A percentile compares a stretch with the other conserved stretches of the same genome.
Evolutionary conservation across 2,329 filamentous ascomycete species (phyloP).

Genomic region (Claviceps sp.): DNA sequence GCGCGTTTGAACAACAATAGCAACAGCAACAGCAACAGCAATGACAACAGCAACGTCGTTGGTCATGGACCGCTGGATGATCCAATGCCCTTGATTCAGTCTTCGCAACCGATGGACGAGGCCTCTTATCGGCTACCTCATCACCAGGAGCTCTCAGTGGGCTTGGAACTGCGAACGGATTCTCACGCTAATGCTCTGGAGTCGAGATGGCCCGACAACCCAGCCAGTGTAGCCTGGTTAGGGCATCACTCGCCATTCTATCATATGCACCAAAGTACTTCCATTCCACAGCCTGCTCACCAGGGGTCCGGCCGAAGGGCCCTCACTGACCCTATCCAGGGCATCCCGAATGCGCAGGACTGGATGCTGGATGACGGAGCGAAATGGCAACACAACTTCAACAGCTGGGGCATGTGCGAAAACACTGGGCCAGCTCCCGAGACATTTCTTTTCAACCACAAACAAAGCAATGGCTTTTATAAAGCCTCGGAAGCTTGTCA

Average conservation of each 20-base stretch:
- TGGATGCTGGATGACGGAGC: conserved; percentile 46
- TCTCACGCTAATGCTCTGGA: conserved; percentile 11
- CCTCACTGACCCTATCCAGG: conserved; percentile 7
- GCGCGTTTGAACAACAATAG: conserved; percentile 9
- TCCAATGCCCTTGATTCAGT: conserved; percentile 6
- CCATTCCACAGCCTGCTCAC: conserved; percentile 9
- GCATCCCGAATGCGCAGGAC: conserved; percentile 33
- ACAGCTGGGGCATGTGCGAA: conserved; percentile 33
- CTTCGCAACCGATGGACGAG: conserved; percentile 3
- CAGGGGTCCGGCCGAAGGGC: conserved; percentile 6
- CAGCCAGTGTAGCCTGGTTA: background rate
- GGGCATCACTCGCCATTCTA: conserved; percentile 3
- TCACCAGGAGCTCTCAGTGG: conserved; percentile 1
- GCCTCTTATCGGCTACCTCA: background rate
- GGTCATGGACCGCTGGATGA: conserved; percentile 5
- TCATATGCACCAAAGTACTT: background rate
- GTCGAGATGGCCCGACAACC: conserved; percentile 11
- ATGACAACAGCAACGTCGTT: background rate
- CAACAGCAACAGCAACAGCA: background rate
- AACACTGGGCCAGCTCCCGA: conserved; percentile 12
- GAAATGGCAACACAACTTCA: conserved; percentile 45
- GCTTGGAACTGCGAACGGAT: conserved; percentile 10
- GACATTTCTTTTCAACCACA: conserved; percentile 18
- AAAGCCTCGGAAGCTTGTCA: conserved; percentile 1
- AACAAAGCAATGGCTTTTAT: conserved; percentile 7